Evolutionary conservation across 2,329 filamentous ascomycete genomes (phyloP), one percentile per base, ranked within the genome.

Genomic region (Pyrenochaeta sp.): DNA sequence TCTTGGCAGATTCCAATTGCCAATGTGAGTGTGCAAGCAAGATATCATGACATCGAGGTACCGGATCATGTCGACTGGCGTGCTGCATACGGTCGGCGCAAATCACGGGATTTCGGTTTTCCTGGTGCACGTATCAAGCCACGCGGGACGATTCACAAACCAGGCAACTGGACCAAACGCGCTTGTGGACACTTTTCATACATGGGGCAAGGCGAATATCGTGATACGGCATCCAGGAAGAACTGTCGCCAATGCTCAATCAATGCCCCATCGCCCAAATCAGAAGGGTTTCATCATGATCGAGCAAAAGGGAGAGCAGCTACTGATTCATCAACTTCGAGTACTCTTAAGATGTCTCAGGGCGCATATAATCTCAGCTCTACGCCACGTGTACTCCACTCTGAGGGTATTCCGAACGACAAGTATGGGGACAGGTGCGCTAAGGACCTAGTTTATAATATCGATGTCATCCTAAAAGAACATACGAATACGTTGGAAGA

Each of bases 391-490:
- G 61, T 59, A 24, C 58, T 65, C 28, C 59, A 65, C 22, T 64
- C 59, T 5, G 63, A 67, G 15, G 60, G 46, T 44, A 54, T 65
- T 7, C 53, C 66, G 39, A 12, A 40, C 22, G 65, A 71, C 42
- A 71, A 60, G 45, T 74, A 59, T 52, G 66, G 67, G 10, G 69
- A 72, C 40, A 54, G 52, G 1, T 69, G 75, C 22, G 72, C 70
- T 5, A 67, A 73, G 24, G 77, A 81, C 43, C 64, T 81, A 5
- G 74, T 73, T 7, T 58, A 72, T 7, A 69, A 76, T 46, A 77
- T 81, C 37, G 78, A 81, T 52, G 68, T 70, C 6, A 77, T 81
- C 25, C 74, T 81, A 15, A 64, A 76, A 32, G 79, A 81, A 58
- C 78, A 80, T 54, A 63, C 73, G 2, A 76, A 67, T 13, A 72